These are phyloP conservation scores for Rosa lucieae DNA, from an alignment of 306 rosid species.

Conservation along the genomic window DNA sequence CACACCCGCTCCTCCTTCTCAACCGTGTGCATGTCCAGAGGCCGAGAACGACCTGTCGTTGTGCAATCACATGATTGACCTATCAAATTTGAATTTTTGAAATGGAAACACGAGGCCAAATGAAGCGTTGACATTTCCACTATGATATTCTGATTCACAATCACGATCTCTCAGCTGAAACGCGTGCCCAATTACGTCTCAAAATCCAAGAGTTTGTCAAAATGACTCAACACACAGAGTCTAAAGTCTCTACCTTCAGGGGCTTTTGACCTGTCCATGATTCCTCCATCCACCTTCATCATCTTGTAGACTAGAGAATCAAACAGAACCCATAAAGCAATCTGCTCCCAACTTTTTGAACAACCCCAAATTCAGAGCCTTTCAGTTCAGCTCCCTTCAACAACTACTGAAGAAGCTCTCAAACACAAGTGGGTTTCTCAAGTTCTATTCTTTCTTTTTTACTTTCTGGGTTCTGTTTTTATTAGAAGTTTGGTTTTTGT, in stretches of 20 bases:
- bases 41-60: background rate
- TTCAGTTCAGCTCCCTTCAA: background rate
- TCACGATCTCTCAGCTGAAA: background rate
- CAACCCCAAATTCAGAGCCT: background rate
- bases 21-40: no score
- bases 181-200: background rate
- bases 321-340: background rate
- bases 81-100: background rate
- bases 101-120: background rate
- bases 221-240: background rate
- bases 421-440: conserved; percentile 27
- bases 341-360: background rate
- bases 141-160: background rate
- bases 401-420: conserved; percentile 4
- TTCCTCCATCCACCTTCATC: background rate
- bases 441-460: background rate
- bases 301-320: background rate
- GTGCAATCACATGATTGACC: background rate
- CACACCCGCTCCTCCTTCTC: no score
- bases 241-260: background rate
- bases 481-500: background rate
- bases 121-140: background rate
- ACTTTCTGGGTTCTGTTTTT: background rate
- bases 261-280: background rate
- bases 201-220: background rate